Conservation (phyloP, 2,329 filamentous ascomycete genomes). For the Sporothrix luriei region DNA sequence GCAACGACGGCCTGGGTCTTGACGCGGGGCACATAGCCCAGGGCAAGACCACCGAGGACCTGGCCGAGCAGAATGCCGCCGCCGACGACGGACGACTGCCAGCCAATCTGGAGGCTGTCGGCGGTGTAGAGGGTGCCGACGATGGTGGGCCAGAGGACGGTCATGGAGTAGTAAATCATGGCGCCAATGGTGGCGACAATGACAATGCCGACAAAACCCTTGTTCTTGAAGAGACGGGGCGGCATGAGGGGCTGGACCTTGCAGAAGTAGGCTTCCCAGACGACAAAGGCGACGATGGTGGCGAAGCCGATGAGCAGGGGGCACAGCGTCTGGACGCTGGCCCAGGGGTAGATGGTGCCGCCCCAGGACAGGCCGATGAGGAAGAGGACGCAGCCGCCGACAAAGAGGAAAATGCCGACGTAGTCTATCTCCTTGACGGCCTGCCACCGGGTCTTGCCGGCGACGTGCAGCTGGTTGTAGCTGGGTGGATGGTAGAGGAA, state of each 20-base stretch:
- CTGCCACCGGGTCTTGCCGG: constrained; percentile 44
- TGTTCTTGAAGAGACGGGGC: constrained; percentile 48
- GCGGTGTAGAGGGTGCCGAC: constrained; percentile 48
- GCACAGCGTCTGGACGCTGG: constrained; percentile 44
- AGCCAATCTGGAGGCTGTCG: constrained; percentile 46
- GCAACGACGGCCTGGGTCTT: constrained; percentile 44
- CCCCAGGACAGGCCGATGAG: constrained; percentile 51
- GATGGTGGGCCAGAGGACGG: constrained; percentile 50
- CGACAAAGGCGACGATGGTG: constrained; percentile 43
- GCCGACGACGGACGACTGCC: constrained; percentile 49
- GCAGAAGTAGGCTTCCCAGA: constrained; percentile 46
- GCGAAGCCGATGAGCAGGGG: constrained; percentile 46
- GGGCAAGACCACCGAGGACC: constrained; percentile 43
- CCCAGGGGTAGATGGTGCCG: constrained; percentile 49
- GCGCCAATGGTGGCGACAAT: constrained; percentile 47
- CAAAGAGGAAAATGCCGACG: constrained; percentile 49
- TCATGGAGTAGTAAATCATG: constrained; percentile 51
- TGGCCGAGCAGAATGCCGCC: constrained; percentile 49
- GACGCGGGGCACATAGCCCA: constrained; percentile 46
- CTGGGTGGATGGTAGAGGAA: constrained; percentile 54
- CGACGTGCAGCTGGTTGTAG: constrained; percentile 48
- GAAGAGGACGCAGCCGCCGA: constrained; percentile 47
- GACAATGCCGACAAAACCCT: constrained; percentile 47
- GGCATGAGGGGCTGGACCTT: constrained; percentile 48
- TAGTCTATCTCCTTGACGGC: constrained; percentile 51